Evolutionary conservation across 1,139 yeast species (phyloP).

Genomic region (Yamadazyma taylorii): DNA sequence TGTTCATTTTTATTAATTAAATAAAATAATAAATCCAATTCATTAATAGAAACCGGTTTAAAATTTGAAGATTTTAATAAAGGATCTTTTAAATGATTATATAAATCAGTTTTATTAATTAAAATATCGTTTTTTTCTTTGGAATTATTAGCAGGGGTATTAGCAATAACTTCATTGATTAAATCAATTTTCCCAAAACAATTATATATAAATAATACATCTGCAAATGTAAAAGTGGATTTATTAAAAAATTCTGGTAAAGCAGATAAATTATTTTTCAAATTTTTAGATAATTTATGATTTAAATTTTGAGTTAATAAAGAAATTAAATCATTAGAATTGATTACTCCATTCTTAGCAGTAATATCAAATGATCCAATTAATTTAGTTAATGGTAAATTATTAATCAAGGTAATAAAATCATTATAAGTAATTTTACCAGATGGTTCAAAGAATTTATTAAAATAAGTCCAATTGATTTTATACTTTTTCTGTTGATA

Average conservation of each 20-base stretch:
- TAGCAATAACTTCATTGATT: conserved; percentile 62
- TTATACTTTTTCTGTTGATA: conserved; percentile 45
- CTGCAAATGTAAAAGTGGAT: conserved; percentile 39
- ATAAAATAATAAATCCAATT: conserved; percentile 46
- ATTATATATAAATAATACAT: conserved; percentile 44
- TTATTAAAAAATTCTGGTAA: conserved; percentile 41
- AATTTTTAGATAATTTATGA: conserved; percentile 42
- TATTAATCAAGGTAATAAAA: conserved; percentile 43
- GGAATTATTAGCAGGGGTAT: conserved; percentile 48
- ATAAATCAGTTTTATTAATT: conserved; percentile 44
- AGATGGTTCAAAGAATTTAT: conserved; percentile 41
- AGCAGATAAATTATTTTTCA: conserved; percentile 35
- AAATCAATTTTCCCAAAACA: conserved; percentile 46
- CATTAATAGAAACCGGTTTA: conserved; percentile 46
- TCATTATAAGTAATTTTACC: conserved; percentile 42
- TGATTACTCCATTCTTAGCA: conserved; percentile 36
- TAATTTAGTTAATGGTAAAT: conserved; percentile 47
- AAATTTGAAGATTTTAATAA: conserved; percentile 54
- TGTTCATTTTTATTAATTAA: conserved; percentile 49
- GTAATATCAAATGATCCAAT: conserved; percentile 46
- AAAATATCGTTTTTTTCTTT: conserved; percentile 46
- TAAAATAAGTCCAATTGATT: conserved; percentile 47
- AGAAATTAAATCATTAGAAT: conserved; percentile 32
- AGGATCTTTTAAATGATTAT: conserved; percentile 50
- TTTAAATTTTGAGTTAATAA: conserved; percentile 40